These are phyloP conservation scores for Colletotrichum simmondsii DNA, from an alignment of 2,329 filamentous ascomycete genomes.

Conservation along the genomic window DNA sequence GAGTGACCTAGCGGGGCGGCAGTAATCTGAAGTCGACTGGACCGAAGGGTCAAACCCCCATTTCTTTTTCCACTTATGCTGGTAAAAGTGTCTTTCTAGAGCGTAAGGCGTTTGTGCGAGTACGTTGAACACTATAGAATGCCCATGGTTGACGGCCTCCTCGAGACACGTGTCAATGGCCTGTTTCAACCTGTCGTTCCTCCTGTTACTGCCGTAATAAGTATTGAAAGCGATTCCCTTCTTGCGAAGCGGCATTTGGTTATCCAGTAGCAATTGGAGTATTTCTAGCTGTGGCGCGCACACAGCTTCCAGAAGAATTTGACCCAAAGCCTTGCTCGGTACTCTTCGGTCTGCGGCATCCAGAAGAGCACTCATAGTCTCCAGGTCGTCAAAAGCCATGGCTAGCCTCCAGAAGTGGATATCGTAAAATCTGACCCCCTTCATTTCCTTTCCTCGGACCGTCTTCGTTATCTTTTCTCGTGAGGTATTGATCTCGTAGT, in stretches of 20 bases:
- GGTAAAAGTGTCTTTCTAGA: neutral
- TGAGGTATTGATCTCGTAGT: conserved; percentile 8
- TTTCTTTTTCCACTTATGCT: neutral
- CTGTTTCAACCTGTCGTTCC: neutral
- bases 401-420: conserved; percentile 1
- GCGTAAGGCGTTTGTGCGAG: neutral
- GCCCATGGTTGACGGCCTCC: neutral
- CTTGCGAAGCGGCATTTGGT: neutral
- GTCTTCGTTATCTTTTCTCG: neutral
- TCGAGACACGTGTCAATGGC: neutral
- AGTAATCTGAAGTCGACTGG: neutral
- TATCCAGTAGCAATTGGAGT: neutral
- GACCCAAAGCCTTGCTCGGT: neutral
- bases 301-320: neutral
- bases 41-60: neutral
- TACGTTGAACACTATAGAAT: neutral
- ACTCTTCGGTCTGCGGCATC: neutral
- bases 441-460: neutral
- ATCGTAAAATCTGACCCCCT: neutral
- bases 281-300: neutral
- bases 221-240: too few relatives aligned
- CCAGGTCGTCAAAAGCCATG: neutral
- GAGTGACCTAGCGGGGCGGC: neutral
- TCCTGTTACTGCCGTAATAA: neutral
- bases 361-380: neutral